Conservation (phyloP, 805 yeast species). For the Saccharomycopsis lassenensis region DNA sequence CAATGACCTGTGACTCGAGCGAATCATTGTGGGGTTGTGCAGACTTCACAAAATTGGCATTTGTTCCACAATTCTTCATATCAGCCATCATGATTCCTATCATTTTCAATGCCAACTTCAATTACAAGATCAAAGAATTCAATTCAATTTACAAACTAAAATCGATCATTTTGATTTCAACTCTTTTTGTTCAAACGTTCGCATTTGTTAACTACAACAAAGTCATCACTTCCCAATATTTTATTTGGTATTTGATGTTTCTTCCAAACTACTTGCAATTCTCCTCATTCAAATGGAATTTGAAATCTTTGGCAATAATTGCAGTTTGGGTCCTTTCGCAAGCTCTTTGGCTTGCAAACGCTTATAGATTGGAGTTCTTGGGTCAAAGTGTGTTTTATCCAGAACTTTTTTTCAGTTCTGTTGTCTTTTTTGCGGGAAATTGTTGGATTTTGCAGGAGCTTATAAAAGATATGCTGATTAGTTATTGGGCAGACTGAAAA, state of each 20-base stretch:
- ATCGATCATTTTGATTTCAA: constrained; percentile 29
- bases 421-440: constrained; percentile 50
- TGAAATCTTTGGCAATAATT: constrained; percentile 33
- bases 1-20: constrained; percentile 14
- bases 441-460: constrained; percentile 49
- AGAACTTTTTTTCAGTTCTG: constrained; percentile 44
- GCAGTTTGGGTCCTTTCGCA: constrained; percentile 62
- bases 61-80: constrained; percentile 68
- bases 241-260: constrained; percentile 85
- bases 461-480: constrained; percentile 33
- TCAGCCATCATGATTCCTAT: constrained; percentile 52
- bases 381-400: constrained; percentile 58
- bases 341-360: constrained; percentile 68
- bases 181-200: constrained; percentile 67
- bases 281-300: constrained; percentile 27
- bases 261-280: constrained; percentile 59
- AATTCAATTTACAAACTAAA: constrained; percentile 24
- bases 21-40: too few species aligned
- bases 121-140: background rate
- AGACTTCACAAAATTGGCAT: constrained; percentile 52
- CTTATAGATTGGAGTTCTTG: constrained; percentile 69
- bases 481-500: too few species aligned
- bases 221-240: constrained; percentile 90
- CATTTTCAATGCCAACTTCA: constrained; percentile 9
- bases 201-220: constrained; percentile 71